Evolutionary conservation across 139 green algal genomes (phyloP).

Genomic region (Gonium pectorale): DNA sequence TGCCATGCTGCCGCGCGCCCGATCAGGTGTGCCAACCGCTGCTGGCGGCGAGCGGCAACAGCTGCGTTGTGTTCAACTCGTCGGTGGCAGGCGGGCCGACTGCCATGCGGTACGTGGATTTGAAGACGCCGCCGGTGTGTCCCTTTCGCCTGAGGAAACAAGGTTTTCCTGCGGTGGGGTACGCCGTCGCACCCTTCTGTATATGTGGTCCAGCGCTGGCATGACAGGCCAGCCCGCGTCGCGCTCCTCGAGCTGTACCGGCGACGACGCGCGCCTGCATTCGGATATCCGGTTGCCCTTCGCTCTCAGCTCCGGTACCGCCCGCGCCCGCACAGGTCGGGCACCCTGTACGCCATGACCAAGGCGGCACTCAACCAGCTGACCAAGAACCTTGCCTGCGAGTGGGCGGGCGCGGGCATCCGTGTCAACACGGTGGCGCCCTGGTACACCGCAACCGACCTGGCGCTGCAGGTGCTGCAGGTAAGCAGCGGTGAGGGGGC

Average conservation of each 20-base stretch:
- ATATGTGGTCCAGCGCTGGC: too few relatives aligned
- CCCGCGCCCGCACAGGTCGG: slow-evolving; percentile 69
- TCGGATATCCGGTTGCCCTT: too few relatives aligned
- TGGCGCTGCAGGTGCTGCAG: slow-evolving; percentile 63
- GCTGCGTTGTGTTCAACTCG: slow-evolving; percentile 84
- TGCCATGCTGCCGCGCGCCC: too few relatives aligned
- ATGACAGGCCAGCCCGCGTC: too few relatives aligned
- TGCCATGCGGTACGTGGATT: slow-evolving; percentile 73
- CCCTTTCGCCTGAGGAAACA: too few relatives aligned
- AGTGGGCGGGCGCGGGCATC: slow-evolving; percentile 90
- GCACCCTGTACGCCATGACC: slow-evolving; percentile 85
- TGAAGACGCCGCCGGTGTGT: too few relatives aligned
- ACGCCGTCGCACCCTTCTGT: too few relatives aligned
- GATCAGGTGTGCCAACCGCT: slow-evolving; percentile 61
- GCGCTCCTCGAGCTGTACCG: too few relatives aligned
- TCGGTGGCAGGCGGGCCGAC: slow-evolving; percentile 88
- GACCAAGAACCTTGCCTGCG: slow-evolving; percentile 78
- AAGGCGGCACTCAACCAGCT: slow-evolving; percentile 96
- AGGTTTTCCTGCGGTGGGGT: too few relatives aligned
- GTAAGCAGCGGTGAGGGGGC: too few relatives aligned
- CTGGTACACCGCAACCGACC: slow-evolving; percentile 89
- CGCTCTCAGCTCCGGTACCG: too few relatives aligned
- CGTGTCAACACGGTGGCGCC: slow-evolving; percentile 90
- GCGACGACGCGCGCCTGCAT: too few relatives aligned
- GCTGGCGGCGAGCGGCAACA: slow-evolving; percentile 48